phyloP scores from a whole-genome alignment of 371 early-diverging fungal genomes.

The Choanephora cucurbitarum region DNA sequence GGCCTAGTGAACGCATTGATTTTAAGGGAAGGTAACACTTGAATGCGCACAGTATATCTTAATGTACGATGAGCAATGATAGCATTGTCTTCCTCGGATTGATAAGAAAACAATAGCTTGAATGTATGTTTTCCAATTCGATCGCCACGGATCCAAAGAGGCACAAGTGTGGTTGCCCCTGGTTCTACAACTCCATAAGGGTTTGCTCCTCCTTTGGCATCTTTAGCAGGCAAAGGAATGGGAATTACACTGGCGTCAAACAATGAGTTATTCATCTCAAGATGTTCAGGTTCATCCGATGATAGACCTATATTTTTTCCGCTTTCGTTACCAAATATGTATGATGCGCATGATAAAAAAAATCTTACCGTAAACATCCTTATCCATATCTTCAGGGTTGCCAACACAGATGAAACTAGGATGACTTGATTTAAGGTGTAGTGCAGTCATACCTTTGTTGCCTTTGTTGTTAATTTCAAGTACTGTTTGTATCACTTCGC shows the following conservation, averaged over 20 bases:
- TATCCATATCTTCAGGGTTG: slow-evolving; percentile 47
- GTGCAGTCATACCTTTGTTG: slow-evolving; percentile 66
- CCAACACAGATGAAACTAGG: slow-evolving; percentile 86
- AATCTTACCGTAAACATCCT: slow-evolving; percentile 39
- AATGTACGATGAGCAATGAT: slow-evolving; percentile 69
- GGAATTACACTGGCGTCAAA: slow-evolving; percentile 47
- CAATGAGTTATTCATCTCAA: slow-evolving; percentile 28
- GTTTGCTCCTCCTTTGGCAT: slow-evolving; percentile 20
- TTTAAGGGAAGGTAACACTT: slow-evolving; percentile 84
- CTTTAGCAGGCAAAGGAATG: slow-evolving; percentile 38
- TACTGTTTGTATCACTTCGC: slow-evolving; percentile 75
- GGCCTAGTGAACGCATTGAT: slow-evolving; percentile 94
- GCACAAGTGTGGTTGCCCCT: slow-evolving; percentile 73
- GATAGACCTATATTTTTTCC: too few relatives aligned
- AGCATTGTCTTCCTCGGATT: slow-evolving; percentile 69
- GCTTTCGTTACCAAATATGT: too few relatives aligned
- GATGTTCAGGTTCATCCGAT: slow-evolving; percentile 3
- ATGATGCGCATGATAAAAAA: neutral
- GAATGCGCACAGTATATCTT: slow-evolving; percentile 58
- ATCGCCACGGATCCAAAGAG: slow-evolving; percentile 91
- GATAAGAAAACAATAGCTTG: slow-evolving; percentile 67
- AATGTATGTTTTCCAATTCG: slow-evolving; percentile 86
- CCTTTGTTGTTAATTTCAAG: slow-evolving; percentile 86
- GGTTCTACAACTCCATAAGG: slow-evolving; percentile 57
- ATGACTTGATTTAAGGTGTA: slow-evolving; percentile 82